Evolutionary conservation across 73 alveolate species (phyloP).

Genomic region (Durusdinium trenchii): DNA sequence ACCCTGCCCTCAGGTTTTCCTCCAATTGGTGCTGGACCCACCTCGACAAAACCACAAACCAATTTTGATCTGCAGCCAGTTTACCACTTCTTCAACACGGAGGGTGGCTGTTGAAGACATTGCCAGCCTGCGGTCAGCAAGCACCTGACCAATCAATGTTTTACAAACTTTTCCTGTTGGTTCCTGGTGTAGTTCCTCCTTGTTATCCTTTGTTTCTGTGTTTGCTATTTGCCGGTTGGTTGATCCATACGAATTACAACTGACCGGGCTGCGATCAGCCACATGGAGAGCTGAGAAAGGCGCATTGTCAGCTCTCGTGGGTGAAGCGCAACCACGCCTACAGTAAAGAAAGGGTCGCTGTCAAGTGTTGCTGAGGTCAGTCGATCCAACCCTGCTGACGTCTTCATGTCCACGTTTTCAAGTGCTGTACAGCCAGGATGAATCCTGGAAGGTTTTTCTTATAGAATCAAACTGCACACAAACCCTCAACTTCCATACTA

Average conservation of each 20-base stretch:
- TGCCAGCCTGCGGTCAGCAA: background rate
- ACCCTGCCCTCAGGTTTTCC: conserved; percentile 53
- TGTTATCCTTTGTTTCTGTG: background rate
- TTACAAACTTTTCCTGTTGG: no score
- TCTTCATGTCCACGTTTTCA: background rate
- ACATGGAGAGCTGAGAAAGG: background rate
- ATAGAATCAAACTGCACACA: background rate
- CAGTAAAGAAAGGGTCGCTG: background rate
- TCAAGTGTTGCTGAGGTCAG: background rate
- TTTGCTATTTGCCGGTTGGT: background rate
- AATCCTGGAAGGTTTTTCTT: background rate
- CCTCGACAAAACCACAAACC: background rate
- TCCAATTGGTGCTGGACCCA: conserved; percentile 84
- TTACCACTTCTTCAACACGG: no score
- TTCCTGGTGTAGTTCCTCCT: no score
- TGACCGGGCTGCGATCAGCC: background rate
- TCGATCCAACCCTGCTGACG: background rate
- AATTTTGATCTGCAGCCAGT: background rate
- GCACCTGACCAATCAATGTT: background rate
- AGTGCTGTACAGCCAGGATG: conserved; percentile 37
- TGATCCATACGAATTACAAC: background rate
- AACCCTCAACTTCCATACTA: no score
- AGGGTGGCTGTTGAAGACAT: no score
- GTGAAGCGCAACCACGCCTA: conserved; percentile 51
- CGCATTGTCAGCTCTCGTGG: conserved; percentile 7